Evolutionary conservation across 371 early-diverging fungal species (phyloP).

Genomic region (Parasitella parasitica): DNA sequence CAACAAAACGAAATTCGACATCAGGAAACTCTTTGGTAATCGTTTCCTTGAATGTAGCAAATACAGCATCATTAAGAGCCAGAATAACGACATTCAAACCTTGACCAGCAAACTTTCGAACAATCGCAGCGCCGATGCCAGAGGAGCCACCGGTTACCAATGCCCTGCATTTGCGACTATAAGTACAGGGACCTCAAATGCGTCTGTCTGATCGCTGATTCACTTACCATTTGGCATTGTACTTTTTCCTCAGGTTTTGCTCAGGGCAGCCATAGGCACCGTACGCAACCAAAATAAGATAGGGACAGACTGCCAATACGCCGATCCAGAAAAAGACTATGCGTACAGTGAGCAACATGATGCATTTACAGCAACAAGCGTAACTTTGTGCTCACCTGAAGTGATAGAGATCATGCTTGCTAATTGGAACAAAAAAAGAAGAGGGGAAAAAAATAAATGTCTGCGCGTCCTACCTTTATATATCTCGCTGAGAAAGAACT

Average conservation of each 20-base stretch:
- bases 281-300: slow-evolving; percentile 44
- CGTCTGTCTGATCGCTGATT: not conserved
- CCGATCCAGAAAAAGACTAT: slow-evolving; percentile 51
- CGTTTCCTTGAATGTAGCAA: slow-evolving; percentile 38
- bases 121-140: slow-evolving; percentile 66
- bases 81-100: slow-evolving; percentile 60
- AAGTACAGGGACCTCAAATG: no score
- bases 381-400: not conserved
- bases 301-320: slow-evolving; percentile 45
- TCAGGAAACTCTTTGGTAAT: slow-evolving; percentile 47
- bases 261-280: slow-evolving; percentile 53
- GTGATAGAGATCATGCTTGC: not conserved
- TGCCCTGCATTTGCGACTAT: slow-evolving; percentile 25
- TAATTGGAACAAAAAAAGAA: not conserved
- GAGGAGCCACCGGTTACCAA: slow-evolving; percentile 61
- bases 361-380: not conserved
- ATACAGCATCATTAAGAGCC: slow-evolving; percentile 53
- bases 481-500: slow-evolving; percentile 1
- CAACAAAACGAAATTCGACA: slow-evolving; percentile 52
- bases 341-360: not conserved
- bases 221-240: slow-evolving; percentile 60
- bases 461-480: not conserved
- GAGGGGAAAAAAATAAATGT: not conserved
- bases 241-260: slow-evolving; percentile 60
- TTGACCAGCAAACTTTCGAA: slow-evolving; percentile 54